A percentile compares a stretch with the other conserved stretches of the same genome.
Conservation (phyloP, 805 yeast genomes). For the Metschnikowia cubensis region DNA sequence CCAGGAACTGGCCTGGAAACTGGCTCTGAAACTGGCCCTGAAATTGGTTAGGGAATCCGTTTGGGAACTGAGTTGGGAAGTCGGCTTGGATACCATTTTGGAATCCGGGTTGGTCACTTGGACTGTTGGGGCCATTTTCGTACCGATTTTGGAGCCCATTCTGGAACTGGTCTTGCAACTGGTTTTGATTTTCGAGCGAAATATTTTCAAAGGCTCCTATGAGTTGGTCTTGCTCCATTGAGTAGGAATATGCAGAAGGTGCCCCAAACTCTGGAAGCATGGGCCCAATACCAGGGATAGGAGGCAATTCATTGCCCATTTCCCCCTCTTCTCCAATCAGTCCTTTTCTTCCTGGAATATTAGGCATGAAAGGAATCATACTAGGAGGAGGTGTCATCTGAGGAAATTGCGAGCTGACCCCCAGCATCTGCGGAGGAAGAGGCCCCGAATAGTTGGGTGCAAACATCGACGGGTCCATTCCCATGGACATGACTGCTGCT, state of each 20-base stretch:
- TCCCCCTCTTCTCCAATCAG: not conserved
- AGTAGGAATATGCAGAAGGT: not conserved
- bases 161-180: not conserved
- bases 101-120: too few species aligned
- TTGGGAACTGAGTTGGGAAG: too few species aligned
- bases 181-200: not conserved
- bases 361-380: not conserved
- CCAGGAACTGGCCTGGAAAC: not conserved
- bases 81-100: too few species aligned
- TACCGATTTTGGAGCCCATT: too few species aligned
- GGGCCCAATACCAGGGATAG: not conserved
- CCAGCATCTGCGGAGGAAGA: not conserved
- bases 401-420: not conserved
- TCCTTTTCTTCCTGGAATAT: not conserved
- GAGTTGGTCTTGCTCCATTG: not conserved
- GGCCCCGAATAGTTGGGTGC: conserved; percentile 10
- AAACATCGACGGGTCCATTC: conserved; percentile 35
- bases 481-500: conserved; percentile 37
- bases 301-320: not conserved
- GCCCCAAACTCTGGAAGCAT: not conserved
- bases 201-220: not conserved
- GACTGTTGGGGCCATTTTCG: too few species aligned
- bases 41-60: not conserved
- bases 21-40: not conserved
- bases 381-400: not conserved